Evolutionary conservation across 805 yeast genomes (phyloP).

Genomic region (Grigorovia jiainica): DNA sequence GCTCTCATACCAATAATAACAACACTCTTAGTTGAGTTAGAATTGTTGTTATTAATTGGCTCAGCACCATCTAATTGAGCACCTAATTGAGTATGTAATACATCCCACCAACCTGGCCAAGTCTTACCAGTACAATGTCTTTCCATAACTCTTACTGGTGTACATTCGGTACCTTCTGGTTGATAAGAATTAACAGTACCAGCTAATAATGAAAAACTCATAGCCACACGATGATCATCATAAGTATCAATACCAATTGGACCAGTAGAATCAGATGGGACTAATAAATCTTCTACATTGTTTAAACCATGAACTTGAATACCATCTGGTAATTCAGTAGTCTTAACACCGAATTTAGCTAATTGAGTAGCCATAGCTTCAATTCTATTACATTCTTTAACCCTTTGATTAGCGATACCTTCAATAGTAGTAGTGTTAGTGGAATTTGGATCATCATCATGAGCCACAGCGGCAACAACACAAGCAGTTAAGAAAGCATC

Average conservation of each 20-base stretch:
- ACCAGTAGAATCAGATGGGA: slow-evolving; percentile 42
- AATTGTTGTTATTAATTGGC: slow-evolving; percentile 19
- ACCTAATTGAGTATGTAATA: slow-evolving; percentile 58
- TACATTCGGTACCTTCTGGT: slow-evolving; percentile 15
- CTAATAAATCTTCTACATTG: slow-evolving; percentile 36
- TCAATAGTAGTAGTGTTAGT: slow-evolving; percentile 60
- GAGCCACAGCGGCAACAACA: slow-evolving; percentile 92
- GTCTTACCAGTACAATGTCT: slow-evolving; percentile 93
- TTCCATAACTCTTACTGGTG: slow-evolving; percentile 67
- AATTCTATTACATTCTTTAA: slow-evolving; percentile 93
- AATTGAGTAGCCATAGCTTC: slow-evolving; percentile 87
- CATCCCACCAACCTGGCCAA: slow-evolving; percentile 99
- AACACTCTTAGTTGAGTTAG: slow-evolving; percentile 35
- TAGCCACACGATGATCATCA: slow-evolving; percentile 97
- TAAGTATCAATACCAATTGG: slow-evolving; percentile 57
- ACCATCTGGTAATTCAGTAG: slow-evolving; percentile 86
- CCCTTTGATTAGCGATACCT: slow-evolving; percentile 97
- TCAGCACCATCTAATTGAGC: slow-evolving; percentile 67
- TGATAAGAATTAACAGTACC: slow-evolving; percentile 39
- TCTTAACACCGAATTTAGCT: slow-evolving; percentile 81
- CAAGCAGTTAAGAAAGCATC: slow-evolving; percentile 96
- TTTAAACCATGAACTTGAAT: slow-evolving; percentile 72
- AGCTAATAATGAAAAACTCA: slow-evolving; percentile 87
- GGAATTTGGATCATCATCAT: slow-evolving; percentile 33
- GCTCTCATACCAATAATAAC: slow-evolving; percentile 96